Evolutionary conservation across 257 asterid genomes (phyloP), one percentile per base, ranked within the genome.

Genomic region (Apocynum venetum): DNA sequence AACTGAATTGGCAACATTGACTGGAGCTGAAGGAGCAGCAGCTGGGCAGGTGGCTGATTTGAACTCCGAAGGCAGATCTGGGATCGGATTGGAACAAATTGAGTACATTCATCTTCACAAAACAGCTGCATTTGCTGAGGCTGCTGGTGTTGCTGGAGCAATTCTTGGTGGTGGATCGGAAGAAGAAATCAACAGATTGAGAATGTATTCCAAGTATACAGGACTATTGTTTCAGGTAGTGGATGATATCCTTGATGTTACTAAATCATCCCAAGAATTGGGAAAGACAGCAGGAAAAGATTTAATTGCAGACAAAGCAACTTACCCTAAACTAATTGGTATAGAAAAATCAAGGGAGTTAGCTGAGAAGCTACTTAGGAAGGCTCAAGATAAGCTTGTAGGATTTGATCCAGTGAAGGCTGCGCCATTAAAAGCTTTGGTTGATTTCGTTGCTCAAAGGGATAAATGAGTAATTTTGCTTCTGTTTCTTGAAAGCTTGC

Each of bases 361-460:
- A 20, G 90, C 77, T 20, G 10, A 66, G 38, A 71, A 83, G 78
- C 57, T 87, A 82, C 77, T 77, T 41, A 52, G 20, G 64, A 81
- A 85, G 48, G 88, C 88, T 65, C 80, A 79, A 71, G 82, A 83
- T 53, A 79, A 87, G 38, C 85, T 87, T 11, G 13, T 17, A 17
- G 83, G 82, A 57, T 87, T 87, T 74, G 88, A 82, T 79, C 76
- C 74, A 11, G 73, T 53, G n/a, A 84, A 78, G 76, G 90, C 84
- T 74, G 87, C 89, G 63, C 87, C 89, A 4, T 69, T 85, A 76
- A 49, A 79, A 71, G 85, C 80, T 14, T 66, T 87, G 80, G 90
- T 83, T 11, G 75, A 87, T 80, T 87, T 76, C 67, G 75, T 79
- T 80, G 84, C 78, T 57, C 44, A 75, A 3, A 79, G 90, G 57